Evolutionary conservation across 805 yeast species (phyloP).

Genomic region (Candida bentonensis): DNA sequence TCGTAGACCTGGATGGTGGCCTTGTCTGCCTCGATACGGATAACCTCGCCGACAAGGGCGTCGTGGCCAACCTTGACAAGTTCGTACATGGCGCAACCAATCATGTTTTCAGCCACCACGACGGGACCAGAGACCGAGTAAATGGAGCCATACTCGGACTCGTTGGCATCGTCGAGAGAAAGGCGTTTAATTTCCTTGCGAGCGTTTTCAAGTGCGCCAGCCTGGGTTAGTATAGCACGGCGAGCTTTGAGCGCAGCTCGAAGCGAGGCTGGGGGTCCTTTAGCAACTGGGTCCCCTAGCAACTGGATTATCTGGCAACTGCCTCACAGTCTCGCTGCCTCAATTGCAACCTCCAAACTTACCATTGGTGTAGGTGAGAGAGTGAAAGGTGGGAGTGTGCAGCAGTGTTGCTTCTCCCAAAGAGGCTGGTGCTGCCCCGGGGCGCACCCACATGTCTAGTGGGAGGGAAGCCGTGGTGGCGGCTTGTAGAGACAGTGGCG

Average conservation of each 20-base stretch:
- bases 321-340: too few relatives aligned
- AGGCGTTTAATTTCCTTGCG: conserved; percentile 84
- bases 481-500: too few relatives aligned
- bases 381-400: neutral
- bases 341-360: too few relatives aligned
- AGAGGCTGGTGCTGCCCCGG: neutral
- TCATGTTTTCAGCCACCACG: conserved; percentile 94
- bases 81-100: conserved; percentile 99
- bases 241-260: too few relatives aligned
- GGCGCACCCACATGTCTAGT: neutral
- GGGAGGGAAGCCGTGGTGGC: too few relatives aligned
- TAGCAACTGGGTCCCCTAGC: too few relatives aligned
- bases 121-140: conserved; percentile 98
- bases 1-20: conserved; percentile 98
- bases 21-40: conserved; percentile 90
- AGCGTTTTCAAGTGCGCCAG: conserved; percentile 95
- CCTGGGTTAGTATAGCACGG: conserved; percentile 29
- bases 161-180: conserved; percentile 53
- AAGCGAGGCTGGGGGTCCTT: too few relatives aligned
- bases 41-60: conserved; percentile 94
- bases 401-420: too few relatives aligned
- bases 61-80: conserved; percentile 97
- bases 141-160: conserved; percentile 59
- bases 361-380: neutral
- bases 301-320: too few relatives aligned